Conservation (phyloP, 2,329 filamentous ascomycete species). For the Colletotrichum nymphaeae region DNA sequence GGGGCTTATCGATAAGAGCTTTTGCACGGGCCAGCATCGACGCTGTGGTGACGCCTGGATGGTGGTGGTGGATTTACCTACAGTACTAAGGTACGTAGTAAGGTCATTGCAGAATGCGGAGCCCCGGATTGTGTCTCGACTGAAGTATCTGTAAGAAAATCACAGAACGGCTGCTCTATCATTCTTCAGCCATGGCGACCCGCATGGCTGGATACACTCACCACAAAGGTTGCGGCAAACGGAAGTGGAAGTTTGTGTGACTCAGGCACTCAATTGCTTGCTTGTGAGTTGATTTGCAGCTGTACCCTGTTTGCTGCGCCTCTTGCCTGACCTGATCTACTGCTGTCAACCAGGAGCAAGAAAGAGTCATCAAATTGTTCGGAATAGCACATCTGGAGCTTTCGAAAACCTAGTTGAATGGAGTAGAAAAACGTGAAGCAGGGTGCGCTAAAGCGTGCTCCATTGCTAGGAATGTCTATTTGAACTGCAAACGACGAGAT, state of each 20-base stretch:
- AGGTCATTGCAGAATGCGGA: not conserved
- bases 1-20: slow-evolving; percentile 39
- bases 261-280: not conserved
- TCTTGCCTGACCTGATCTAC: not conserved
- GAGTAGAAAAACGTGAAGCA: not conserved
- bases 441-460: not conserved
- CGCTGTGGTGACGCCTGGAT: not conserved
- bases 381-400: not conserved
- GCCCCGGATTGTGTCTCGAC: slow-evolving; percentile 9
- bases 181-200: not conserved
- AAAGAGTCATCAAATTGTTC: not conserved
- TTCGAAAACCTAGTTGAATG: not conserved
- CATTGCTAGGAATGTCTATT: slow-evolving; percentile 14
- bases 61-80: too few relatives aligned
- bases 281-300: not conserved
- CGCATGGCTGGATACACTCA: not conserved
- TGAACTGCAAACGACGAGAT: not conserved
- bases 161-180: not conserved
- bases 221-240: not conserved
- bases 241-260: not conserved
- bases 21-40: slow-evolving; percentile 26
- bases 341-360: not conserved
- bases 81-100: too few relatives aligned
- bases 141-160: not conserved
- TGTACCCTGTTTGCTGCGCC: not conserved